Base-by-base conservation (phyloP, 148 eudicot species). In the Vaccinium myrtillus region DNA sequence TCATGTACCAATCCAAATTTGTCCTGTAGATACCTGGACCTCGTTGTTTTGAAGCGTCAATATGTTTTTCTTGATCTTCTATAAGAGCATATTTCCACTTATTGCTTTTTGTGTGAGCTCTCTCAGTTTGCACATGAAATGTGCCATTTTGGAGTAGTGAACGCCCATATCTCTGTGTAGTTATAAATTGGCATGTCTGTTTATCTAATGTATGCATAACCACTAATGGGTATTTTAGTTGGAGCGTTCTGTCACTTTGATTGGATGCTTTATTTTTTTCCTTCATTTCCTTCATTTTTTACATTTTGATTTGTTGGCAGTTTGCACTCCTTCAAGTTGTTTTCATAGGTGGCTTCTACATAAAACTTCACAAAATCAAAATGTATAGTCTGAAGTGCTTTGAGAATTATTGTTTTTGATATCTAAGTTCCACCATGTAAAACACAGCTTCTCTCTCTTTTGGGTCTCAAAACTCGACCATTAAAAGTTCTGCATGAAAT, bases 21-120 rank as follows among this genome's bases (percentile, higher is more conserved):
- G 63, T 6, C 19, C 80, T 12, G 73, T 59, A 25, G 53, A 55
- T 83, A 77, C 61, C 11, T 43, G 75, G 54, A 36, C 10, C 7
- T 30, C 78, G 14, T 14, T 82, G 16, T 46, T 69, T 79, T 84
- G 83, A 56, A 80, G 19, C 2, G 21, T 55, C 21, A 18, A 70
- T 15, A 16, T 36, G 23, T 14, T 15, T 56, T 18, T 69, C 32
- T 71, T 21, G 50, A 18, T 70, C 56, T 7, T 73, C 53, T 8
- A 53, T 8, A 50, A 67, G 59, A 49, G 49, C 51, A 49, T 49
- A 63, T 23, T 63, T 58, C 48, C 65, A n/a, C 55, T 61, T 61
- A 56, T 53, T 63, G 55, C 21, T 23, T 61, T 59, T 81, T 61
- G 83, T 21, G 71, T 9, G 58, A 32, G 69, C 69, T 59, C 65